Percentiles rank a stretch among this genome's conserved stretches.
Conservation (phyloP, 2,329 filamentous ascomycete species). For the Colletotrichum godetiae region DNA sequence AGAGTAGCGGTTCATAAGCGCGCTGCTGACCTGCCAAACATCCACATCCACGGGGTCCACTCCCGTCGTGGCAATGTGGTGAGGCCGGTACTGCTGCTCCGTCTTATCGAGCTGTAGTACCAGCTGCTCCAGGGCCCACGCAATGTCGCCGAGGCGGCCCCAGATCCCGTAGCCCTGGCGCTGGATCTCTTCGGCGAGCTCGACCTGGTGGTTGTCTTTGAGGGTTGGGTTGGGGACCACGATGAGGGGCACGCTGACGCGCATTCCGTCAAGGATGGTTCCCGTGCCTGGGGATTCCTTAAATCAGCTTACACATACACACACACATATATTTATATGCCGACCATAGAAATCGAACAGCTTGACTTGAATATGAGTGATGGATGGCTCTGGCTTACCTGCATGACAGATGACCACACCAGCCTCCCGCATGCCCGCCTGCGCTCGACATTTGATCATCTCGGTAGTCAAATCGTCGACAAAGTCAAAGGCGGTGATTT, state of each 20-base stretch:
- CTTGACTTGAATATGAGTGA: too few species aligned
- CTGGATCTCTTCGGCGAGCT: slow-evolving; percentile 83
- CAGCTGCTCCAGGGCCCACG: slow-evolving; percentile 34
- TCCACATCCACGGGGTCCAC: slow-evolving; percentile 9
- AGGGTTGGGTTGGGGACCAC: slow-evolving; percentile 88
- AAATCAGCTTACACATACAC: background rate
- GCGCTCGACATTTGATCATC: slow-evolving; percentile 66
- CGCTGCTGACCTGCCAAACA: slow-evolving; percentile 33
- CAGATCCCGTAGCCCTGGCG: slow-evolving; percentile 79
- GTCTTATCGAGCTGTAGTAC: slow-evolving; percentile 30
- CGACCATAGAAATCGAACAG: too few species aligned
- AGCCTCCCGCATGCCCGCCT: slow-evolving; percentile 59
- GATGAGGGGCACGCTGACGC: slow-evolving; percentile 80
- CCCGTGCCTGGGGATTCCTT: slow-evolving; percentile 75
- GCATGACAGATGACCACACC: slow-evolving; percentile 91
- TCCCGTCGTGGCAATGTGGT: slow-evolving; percentile 1
- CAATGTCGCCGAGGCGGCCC: slow-evolving; percentile 34
- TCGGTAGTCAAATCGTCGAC: slow-evolving; percentile 69
- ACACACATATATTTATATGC: background rate
- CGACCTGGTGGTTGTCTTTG: slow-evolving; percentile 90
- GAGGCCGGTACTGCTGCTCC: slow-evolving; percentile 25
- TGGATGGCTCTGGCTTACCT: slow-evolving; percentile 62
- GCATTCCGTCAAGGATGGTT: slow-evolving; percentile 85
- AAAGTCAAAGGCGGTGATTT: slow-evolving; percentile 74
- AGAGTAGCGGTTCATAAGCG: slow-evolving; percentile 29